Base-by-base conservation (phyloP, 129 eudicot genomes). In the Pseudognaphalium luteoalbum region DNA sequence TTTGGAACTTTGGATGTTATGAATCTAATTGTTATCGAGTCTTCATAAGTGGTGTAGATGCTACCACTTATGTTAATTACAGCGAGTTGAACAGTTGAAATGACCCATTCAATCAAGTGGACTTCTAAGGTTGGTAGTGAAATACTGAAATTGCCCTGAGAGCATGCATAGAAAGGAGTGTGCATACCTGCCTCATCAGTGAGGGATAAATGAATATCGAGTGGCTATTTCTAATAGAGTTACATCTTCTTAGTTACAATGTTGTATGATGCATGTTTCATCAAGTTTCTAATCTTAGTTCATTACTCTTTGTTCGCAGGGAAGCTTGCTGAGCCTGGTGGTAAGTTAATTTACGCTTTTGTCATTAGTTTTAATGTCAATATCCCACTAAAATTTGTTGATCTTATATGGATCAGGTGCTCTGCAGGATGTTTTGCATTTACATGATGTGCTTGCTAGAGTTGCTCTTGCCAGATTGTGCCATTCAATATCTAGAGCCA, bases 401-500 rank as follows among this genome's bases (percentile, higher is more conserved):
- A 72, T 69, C 56, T 80, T 77, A 34, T 72, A n/a, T 87, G 82
- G 66, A 86, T 52, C 87, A 94, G 98, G 97, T 67, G 96, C 96
- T 78, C 83, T 94, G 72, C 97, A 88, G 78, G 98, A 93, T 81
- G 88, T 93, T 82, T 86, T 93, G 51, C 97, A 93, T 82, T 80
- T 93, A 83, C 96, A 93, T 81, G 98, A 94, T 73, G 98, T 94
- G 81, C 93, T 94, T 79, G 98, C 98, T 72, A 87, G 98, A 86
- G 98, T 94, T 87, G 93, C 98, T 70, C 92, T 94, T 21, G 97
- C 98, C 72, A 85, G 88, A 81, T 83, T 94, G 76, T 94, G 98
- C 85, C 91, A 94, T 84, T 68, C 90, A 33, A 82, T 94, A 79
- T 87, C 96, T 66, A 87, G 98, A 87, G 98, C 98, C 50, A 89